Evolutionary conservation across 257 asterid genomes (phyloP).

Genomic region (Mentha longifolia): DNA sequence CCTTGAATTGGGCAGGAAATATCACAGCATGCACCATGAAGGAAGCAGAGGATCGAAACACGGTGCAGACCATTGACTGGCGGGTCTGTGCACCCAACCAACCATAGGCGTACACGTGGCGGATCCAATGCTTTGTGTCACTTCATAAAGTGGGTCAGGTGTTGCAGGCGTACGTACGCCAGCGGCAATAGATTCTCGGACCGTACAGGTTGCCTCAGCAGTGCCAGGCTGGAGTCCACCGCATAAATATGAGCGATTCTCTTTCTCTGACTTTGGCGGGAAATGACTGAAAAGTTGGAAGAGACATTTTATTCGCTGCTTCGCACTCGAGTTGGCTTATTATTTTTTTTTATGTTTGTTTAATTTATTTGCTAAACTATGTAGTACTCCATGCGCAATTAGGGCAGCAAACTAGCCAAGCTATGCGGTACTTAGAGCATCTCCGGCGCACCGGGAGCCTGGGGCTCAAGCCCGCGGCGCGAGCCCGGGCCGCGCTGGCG

Average conservation of each 20-base stretch:
- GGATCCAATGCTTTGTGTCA: constrained; percentile 17
- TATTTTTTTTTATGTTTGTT: too few species aligned
- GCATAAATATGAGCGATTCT: constrained; percentile 10
- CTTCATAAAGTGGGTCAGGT: constrained; percentile 2
- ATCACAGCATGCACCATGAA: background rate
- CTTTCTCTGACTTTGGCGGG: constrained; percentile 23
- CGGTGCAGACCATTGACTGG: constrained; percentile 21
- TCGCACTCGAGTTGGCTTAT: background rate
- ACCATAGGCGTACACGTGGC: constrained; percentile 15
- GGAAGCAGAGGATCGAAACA: constrained; percentile 10
- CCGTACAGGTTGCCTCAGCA: constrained; percentile 33
- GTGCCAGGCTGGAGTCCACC: constrained; percentile 43
- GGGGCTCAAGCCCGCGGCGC: too few species aligned
- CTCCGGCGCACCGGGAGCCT: too few species aligned
- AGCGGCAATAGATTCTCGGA: constrained; percentile 13
- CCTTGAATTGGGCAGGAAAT: background rate
- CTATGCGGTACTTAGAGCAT: too few species aligned
- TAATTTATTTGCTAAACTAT: too few species aligned
- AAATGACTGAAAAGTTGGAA: background rate
- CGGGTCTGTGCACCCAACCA: background rate
- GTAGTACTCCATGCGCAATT: too few species aligned
- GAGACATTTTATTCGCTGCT: background rate
- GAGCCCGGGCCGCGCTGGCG: too few species aligned
- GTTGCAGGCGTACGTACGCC: constrained; percentile 37
- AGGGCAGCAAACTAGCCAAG: too few species aligned